phyloP scores from a whole-genome alignment of 768 basidiomycete species.

The Boletus huronensis region DNA sequence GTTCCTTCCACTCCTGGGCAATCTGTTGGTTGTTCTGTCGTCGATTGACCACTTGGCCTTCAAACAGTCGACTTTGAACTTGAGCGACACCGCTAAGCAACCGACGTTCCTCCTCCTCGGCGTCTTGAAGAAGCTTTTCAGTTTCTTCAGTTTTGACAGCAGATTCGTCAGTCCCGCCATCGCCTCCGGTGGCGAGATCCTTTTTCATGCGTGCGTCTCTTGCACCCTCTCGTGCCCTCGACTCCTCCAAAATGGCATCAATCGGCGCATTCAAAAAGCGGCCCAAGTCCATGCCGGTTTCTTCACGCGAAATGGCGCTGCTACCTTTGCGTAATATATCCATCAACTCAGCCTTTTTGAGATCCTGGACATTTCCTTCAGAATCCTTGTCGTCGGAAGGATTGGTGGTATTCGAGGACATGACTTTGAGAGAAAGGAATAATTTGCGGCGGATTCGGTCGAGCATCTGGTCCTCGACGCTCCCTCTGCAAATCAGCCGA shows the following conservation, averaged over 20 bases:
- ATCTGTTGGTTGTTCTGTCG: slow-evolving; percentile 40
- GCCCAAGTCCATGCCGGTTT: slow-evolving; percentile 39
- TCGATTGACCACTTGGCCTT: slow-evolving; percentile 43
- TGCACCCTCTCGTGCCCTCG: slow-evolving; percentile 38
- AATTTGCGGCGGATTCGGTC: slow-evolving; percentile 69
- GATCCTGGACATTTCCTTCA: slow-evolving; percentile 27
- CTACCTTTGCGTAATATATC: slow-evolving; percentile 57
- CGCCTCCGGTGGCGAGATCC: slow-evolving; percentile 28
- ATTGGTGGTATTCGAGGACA: slow-evolving; percentile 39
- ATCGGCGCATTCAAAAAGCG: slow-evolving; percentile 45
- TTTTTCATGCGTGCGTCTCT: slow-evolving; percentile 46
- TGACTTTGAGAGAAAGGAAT: slow-evolving; percentile 61
- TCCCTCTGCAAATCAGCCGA: slow-evolving; percentile 63
- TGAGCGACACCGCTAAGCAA: slow-evolving; percentile 55
- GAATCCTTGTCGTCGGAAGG: slow-evolving; percentile 13
- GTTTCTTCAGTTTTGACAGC: slow-evolving; percentile 19
- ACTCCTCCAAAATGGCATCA: slow-evolving; percentile 43
- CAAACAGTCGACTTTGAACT: slow-evolving; percentile 56
- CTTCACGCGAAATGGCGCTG: slow-evolving; percentile 45
- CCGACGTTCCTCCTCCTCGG: slow-evolving; percentile 51
- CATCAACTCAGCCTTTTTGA: slow-evolving; percentile 47
- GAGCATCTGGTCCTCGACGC: slow-evolving; percentile 76
- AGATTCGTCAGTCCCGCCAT: not conserved
- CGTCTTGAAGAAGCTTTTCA: slow-evolving; percentile 35
- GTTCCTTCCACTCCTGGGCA: slow-evolving; percentile 43